Base-by-base conservation (phyloP, 2,329 filamentous ascomycete species). In the Penicillium italicum region DNA sequence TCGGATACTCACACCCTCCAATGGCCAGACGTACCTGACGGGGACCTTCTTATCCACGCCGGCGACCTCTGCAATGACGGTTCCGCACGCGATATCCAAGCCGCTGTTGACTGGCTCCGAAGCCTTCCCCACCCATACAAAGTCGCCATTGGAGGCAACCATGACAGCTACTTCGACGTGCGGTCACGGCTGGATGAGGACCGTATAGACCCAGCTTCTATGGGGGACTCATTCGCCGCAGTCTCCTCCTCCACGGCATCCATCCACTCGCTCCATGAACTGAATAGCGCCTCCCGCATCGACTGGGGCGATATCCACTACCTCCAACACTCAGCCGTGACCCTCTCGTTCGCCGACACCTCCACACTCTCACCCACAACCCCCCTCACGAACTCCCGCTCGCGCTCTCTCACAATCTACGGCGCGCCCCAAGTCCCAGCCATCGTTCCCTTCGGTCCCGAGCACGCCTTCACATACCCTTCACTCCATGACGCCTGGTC, bases 31-130 rank as follows among this genome's bases (percentile, higher is more conserved):
- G 60, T 76, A 3, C 91, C 91, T 0, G 74, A 81, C 10, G 92
- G 91, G 53, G 91, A 97, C 71, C 79, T 97, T 22, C 82, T 97
- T 46, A 88, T 97, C 64, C 93, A 97, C 69, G 89, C 91, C 2
- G 93, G 93, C 36, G 93, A 97, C 74, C 79, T 96, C 66, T 88
- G 87, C 51, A 86, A 90, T 63, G 77, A 79, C 22, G 93, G 93
- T 37, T 88, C 85, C 9, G 81, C 84, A 0, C 77, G 78, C 12
- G 87, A 91, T 58, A 86, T 97, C 53, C 91, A 96, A 76, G 78
- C 76, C n/a, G 88, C 94, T 66, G 79, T 97, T 41, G 84, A 96
- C 76, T 97, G 91, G 91, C 79, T 97, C 12, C 82, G 80, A 44
- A 77, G 78, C 4, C 81, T 92, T 8, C 89, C 90, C 0, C 91